Percentiles rank a stretch among this genome's conserved stretches.
Conservation (phyloP, 352 stramenopile species). For the Pythium guiyangense region DNA sequence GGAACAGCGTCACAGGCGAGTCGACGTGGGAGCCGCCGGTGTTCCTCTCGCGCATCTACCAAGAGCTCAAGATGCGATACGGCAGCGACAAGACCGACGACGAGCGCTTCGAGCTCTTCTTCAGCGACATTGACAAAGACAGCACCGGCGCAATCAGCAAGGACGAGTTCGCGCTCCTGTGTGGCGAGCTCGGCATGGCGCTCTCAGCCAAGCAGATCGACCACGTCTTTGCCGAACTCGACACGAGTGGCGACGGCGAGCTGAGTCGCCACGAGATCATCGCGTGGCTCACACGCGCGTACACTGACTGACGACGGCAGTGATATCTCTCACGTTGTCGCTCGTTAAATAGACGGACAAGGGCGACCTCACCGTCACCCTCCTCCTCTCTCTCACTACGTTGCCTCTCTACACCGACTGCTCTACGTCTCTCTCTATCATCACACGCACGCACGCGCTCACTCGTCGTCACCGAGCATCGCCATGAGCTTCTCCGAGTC, state of each 20-base stretch:
- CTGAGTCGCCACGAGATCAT: constrained; percentile 57
- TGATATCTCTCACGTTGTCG: neutral
- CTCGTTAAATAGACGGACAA: neutral
- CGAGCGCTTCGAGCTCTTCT: constrained; percentile 62
- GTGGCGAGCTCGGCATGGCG: constrained; percentile 62
- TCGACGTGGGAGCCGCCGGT: constrained; percentile 56
- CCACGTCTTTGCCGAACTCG: constrained; percentile 52
- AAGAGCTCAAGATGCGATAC: constrained; percentile 51
- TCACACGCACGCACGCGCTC: constrained; percentile 4
- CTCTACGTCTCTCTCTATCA: constrained; percentile 3
- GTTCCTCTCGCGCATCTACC: constrained; percentile 48
- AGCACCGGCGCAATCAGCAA: constrained; percentile 54
- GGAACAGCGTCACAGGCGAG: constrained; percentile 59
- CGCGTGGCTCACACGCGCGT: constrained; percentile 48
- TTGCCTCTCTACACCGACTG: neutral
- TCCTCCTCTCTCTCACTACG: neutral
- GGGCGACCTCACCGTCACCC: neutral
- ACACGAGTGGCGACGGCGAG: constrained; percentile 56
- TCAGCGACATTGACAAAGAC: constrained; percentile 58
- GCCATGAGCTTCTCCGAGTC: constrained; percentile 72
- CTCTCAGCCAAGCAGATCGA: constrained; percentile 52
- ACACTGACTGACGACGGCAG: constrained; percentile 12
- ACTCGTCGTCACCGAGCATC: constrained; percentile 13
- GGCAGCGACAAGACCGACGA: constrained; percentile 41
- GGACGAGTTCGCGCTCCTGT: constrained; percentile 58